These are phyloP conservation scores for Centaurea solstitialis DNA, from an alignment of 129 eudicot species.

Conservation along the genomic window DNA sequence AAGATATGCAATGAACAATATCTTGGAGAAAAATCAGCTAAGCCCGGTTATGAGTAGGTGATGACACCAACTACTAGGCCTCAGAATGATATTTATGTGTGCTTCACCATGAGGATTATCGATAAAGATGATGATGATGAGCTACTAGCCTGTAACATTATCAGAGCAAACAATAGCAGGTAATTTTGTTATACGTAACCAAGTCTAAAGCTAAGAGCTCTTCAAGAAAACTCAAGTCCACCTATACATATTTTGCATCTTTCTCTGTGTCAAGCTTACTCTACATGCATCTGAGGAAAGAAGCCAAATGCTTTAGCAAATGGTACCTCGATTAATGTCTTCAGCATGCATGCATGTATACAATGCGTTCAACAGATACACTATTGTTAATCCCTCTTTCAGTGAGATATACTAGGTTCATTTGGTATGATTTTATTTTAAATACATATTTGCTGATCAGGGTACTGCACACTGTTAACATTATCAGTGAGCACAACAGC, in stretches of 20 bases:
- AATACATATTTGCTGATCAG: not conserved
- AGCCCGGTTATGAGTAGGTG: not conserved
- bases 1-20: slow-evolving; percentile 4
- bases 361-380: not conserved
- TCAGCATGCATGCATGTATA: not conserved
- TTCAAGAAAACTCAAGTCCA: not conserved
- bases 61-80: not conserved
- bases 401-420: not conserved
- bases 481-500: not conserved
- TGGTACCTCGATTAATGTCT: not conserved
- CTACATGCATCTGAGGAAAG: not conserved
- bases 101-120: not conserved
- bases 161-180: not conserved
- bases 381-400: not conserved
- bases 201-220: not conserved
- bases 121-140: slow-evolving; percentile 9
- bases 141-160: slow-evolving; percentile 18
- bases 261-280: not conserved
- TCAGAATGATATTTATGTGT: not conserved
- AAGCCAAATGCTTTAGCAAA: not conserved
- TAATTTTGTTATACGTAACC: not conserved
- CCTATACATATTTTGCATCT: not conserved
- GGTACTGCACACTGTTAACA: not conserved
- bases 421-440: not conserved
- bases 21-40: not conserved